Evolutionary conservation across 257 asterid species (phyloP), one percentile per base, ranked within the genome.

Genomic region (Fraxinus excelsior): DNA sequence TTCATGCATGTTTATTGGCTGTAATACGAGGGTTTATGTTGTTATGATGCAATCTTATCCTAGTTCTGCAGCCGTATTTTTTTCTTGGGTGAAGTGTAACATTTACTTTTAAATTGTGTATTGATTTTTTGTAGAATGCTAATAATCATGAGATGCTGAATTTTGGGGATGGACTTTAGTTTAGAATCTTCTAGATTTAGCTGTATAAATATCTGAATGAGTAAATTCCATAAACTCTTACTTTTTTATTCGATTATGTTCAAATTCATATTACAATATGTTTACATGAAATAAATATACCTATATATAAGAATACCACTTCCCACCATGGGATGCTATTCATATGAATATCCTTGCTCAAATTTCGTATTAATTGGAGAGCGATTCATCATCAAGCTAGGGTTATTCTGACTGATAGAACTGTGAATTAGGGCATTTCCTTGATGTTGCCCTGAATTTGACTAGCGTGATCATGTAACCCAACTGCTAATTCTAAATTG

Each of bases 401-500:
- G 31, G 18, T 72, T 35, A 40, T 46, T 18, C 44, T n/a, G 67
- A 25, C 53, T 34, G 64, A 49, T 28, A 25, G 31, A 51, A 51
- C 56, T 74, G 34, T 70, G 14, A 18, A 49, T 62, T 64, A 51
- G 53, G 69, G 31, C 62, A 51, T 51, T 44, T 14, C 19, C 62
- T 56, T 23, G 44, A 69, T 80, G 18, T 40, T 74, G 38, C 12
- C 23, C 53, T 11, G 51, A 32, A 78, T 26, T 78, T 75, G 21
- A 35, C 37, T 42, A 56, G 42, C 18, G 71, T 19, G 76, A 37
- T 76, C 11, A 32, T 71, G 73, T 56, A 76, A 76, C 69, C 72
- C 25, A 69, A 53, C 71, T 64, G 60, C 40, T 18, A 56, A 72
- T 28, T 65, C 34, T 56, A 67, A 37, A 44, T 42, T 5, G 56